phyloP scores from a whole-genome alignment of 192 early-diverging fungal genomes.

The Backusella parvicylindrica region DNA sequence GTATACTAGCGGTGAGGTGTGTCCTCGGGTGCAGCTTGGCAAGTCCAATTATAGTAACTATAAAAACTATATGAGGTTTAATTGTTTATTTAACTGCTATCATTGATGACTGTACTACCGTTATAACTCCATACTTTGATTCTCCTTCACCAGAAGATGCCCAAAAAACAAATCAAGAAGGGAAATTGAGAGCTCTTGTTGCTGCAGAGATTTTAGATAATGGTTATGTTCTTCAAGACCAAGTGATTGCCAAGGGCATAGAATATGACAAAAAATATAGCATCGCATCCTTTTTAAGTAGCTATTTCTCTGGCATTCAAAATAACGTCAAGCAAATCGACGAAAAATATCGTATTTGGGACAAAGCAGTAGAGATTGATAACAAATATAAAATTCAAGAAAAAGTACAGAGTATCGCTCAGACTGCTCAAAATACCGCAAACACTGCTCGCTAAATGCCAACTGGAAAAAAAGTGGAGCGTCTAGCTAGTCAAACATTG shows the following conservation, averaged over 20 bases:
- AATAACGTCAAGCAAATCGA: constrained; percentile 40
- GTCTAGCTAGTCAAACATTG: constrained; percentile 40
- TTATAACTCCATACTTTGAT: constrained; percentile 47
- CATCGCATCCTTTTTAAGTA: constrained; percentile 39
- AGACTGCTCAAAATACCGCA: constrained; percentile 39
- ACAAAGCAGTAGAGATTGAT: constrained; percentile 48
- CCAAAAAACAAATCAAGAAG: constrained; percentile 16
- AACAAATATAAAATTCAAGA: constrained; percentile 56
- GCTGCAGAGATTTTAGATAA: constrained; percentile 68
- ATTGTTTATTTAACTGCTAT: constrained; percentile 36
- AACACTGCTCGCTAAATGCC: constrained; percentile 44
- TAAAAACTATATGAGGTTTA: too few relatives aligned
- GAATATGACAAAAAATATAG: constrained; percentile 64
- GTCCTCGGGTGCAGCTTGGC: too few relatives aligned
- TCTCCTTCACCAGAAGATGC: constrained; percentile 20
- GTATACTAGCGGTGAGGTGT: too few relatives aligned
- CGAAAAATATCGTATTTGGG: constrained; percentile 49
- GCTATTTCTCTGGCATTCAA: constrained; percentile 27
- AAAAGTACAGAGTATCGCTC: constrained; percentile 44
- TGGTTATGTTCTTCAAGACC: constrained; percentile 64
- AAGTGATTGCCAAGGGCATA: constrained; percentile 61
- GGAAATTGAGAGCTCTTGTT: constrained; percentile 47
- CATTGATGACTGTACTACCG: constrained; percentile 52
- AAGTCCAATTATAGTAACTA: too few relatives aligned
- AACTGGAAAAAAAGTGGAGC: constrained; percentile 47